phyloP scores from a whole-genome alignment of 2,329 filamentous ascomycete genomes.

The Lecanoromycetidae sp. region DNA sequence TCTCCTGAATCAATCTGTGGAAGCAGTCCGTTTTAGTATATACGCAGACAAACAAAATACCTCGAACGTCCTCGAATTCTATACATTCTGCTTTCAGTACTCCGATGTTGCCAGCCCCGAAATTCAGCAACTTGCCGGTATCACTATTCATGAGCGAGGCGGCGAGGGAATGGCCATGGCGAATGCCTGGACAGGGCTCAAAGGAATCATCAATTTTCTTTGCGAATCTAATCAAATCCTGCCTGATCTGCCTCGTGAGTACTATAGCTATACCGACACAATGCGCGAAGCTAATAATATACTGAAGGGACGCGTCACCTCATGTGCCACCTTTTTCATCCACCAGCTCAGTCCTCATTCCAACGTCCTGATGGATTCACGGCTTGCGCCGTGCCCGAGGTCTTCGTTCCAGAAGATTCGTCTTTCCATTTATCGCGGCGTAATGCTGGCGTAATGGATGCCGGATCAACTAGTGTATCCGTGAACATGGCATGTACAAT shows the following conservation, averaged over 20 bases:
- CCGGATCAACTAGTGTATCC: background rate
- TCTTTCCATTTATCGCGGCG: constrained; percentile 1
- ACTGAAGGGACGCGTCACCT: constrained; percentile 9
- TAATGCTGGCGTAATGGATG: background rate
- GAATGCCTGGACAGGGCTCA: constrained; percentile 2
- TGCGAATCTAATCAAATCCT: background rate
- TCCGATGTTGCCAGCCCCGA: background rate
- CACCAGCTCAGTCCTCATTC: background rate
- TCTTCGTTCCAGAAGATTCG: constrained; percentile 1
- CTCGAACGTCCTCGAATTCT: constrained; percentile 11
- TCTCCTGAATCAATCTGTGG: constrained; percentile 2
- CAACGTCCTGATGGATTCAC: constrained; percentile 10
- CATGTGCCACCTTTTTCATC: constrained; percentile 13
- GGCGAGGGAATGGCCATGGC: background rate
- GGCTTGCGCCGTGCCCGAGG: background rate
- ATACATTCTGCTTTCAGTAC: constrained; percentile 16
- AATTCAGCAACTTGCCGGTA: background rate
- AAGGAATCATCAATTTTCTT: constrained; percentile 5
- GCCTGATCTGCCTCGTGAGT: constrained; percentile 15
- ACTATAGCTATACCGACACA: background rate
- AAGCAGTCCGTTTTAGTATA: constrained; percentile 14
- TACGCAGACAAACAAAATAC: constrained; percentile 6
- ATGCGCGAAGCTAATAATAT: background rate
- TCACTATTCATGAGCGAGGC: background rate
- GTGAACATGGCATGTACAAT: constrained; percentile 3